Evolutionary conservation across 1,284 basidiomycete genomes (phyloP).

Genomic region (Sparassis latifolia): DNA sequence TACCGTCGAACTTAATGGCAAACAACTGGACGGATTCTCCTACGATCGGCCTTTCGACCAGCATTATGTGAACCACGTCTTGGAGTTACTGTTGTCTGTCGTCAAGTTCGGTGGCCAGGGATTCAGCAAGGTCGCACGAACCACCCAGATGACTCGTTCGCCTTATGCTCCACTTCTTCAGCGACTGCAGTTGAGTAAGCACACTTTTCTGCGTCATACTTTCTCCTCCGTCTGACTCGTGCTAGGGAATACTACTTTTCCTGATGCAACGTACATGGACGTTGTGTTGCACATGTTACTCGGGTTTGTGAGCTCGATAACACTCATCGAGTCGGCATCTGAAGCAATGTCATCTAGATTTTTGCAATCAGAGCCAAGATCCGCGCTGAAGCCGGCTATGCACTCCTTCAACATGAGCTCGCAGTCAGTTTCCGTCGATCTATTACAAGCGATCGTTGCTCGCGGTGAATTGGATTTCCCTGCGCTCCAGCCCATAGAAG

Average conservation of each 20-base stretch:
- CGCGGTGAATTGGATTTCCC: conserved; percentile 68
- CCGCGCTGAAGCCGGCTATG: conserved; percentile 43
- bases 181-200: conserved; percentile 52
- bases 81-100: conserved; percentile 75
- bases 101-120: conserved; percentile 86
- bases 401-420: conserved; percentile 54
- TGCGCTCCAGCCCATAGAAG: conserved; percentile 61
- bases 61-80: conserved; percentile 58
- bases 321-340: neutral
- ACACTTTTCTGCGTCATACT: neutral
- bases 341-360: conserved; percentile 38
- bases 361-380: conserved; percentile 67
- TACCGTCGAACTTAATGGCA: conserved; percentile 49
- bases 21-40: conserved; percentile 56
- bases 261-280: conserved; percentile 69
- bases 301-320: conserved; percentile 40
- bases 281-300: conserved; percentile 63
- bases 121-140: conserved; percentile 66
- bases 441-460: conserved; percentile 77
- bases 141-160: conserved; percentile 55
- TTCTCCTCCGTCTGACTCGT: conserved; percentile 11
- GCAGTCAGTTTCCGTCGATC: conserved; percentile 73
- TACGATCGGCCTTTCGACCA: conserved; percentile 80
- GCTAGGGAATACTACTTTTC: conserved; percentile 43
- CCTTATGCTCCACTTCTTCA: conserved; percentile 51